Percentiles rank a stretch among this genome's conserved stretches.
These are phyloP conservation scores for Coniochaeta prunicola DNA, from an alignment of 2,329 filamentous ascomycete species.

Conservation along the genomic window DNA sequence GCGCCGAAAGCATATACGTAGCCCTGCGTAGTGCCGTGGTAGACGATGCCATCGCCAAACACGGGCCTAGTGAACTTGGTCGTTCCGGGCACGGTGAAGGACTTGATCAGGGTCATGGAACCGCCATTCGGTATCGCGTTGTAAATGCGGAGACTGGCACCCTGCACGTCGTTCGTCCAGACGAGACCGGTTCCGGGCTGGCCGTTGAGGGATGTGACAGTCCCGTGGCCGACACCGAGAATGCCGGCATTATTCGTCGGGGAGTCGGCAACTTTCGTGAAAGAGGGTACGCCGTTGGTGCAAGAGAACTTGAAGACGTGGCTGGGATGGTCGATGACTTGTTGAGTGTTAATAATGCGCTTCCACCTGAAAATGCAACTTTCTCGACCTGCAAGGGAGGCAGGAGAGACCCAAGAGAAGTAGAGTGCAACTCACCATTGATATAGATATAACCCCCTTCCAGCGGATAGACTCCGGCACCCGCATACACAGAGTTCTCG, in stretches of 20 bases:
- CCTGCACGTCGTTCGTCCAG: slow-evolving; percentile 50
- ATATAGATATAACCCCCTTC: slow-evolving; percentile 42
- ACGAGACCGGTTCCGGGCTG: slow-evolving; percentile 47
- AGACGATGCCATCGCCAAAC: slow-evolving; percentile 49
- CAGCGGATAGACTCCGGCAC: slow-evolving; percentile 37
- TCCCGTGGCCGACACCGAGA: slow-evolving; percentile 49
- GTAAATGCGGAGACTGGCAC: slow-evolving; percentile 43
- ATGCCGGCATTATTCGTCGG: slow-evolving; percentile 41
- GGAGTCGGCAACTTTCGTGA: slow-evolving; percentile 44
- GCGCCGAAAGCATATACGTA: slow-evolving; percentile 49
- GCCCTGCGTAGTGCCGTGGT: slow-evolving; percentile 44
- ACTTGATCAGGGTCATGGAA: slow-evolving; percentile 37
- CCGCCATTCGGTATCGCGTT: slow-evolving; percentile 41
- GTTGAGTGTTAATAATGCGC: neutral
- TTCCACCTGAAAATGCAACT: neutral
- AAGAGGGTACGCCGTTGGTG: slow-evolving; percentile 40
- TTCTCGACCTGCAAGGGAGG: neutral
- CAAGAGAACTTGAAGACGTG: slow-evolving; percentile 53
- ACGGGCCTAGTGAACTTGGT: slow-evolving; percentile 51
- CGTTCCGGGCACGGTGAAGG: slow-evolving; percentile 42
- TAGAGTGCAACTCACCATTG: slow-evolving; percentile 14
- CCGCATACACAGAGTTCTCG: slow-evolving; percentile 40
- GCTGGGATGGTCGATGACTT: slow-evolving; percentile 43
- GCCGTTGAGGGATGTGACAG: slow-evolving; percentile 45
- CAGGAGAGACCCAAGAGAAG: neutral